These are phyloP conservation scores for Leptomonas pyrrhocoris DNA, from an alignment of 208 protist genomes.

Conservation along the genomic window DNA sequence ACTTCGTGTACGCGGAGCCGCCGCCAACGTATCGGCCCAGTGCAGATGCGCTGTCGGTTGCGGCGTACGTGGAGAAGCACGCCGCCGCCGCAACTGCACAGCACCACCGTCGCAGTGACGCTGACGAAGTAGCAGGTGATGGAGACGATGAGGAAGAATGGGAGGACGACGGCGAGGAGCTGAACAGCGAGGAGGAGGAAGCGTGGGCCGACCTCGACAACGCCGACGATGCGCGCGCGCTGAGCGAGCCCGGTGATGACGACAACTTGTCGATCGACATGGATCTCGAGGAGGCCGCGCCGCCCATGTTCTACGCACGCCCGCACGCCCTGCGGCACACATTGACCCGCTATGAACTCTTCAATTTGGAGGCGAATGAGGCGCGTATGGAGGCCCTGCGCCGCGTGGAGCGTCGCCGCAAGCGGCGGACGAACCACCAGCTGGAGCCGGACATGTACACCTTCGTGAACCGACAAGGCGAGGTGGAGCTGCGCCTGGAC, in stretches of 20 bases:
- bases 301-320: conserved; percentile 75
- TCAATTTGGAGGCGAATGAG: conserved; percentile 79
- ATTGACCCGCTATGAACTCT: conserved; percentile 74
- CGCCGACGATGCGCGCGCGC: conserved; percentile 39
- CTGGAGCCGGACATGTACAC: conserved; percentile 72
- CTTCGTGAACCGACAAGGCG: conserved; percentile 78
- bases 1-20: conserved; percentile 82
- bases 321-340: conserved; percentile 40
- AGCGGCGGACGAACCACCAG: conserved; percentile 76
- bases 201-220: conserved; percentile 75
- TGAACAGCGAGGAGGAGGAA: conserved; percentile 69
- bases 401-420: conserved; percentile 45
- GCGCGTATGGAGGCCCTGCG: conserved; percentile 36
- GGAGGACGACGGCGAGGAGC: conserved; percentile 23
- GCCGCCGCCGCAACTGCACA: background rate
- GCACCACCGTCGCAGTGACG: background rate
- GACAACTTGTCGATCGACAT: conserved; percentile 42
- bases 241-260: conserved; percentile 32
- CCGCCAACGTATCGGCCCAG: conserved; percentile 67
- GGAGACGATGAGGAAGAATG: conserved; percentile 3
- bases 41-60: conserved; percentile 33
- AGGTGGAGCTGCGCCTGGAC: conserved; percentile 86
- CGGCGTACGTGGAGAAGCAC: conserved; percentile 27
- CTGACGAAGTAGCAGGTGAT: no score
- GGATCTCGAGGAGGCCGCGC: conserved; percentile 37